These are phyloP conservation scores for Polyporus arcularius DNA, from an alignment of 768 basidiomycete species.

Conservation along the genomic window DNA sequence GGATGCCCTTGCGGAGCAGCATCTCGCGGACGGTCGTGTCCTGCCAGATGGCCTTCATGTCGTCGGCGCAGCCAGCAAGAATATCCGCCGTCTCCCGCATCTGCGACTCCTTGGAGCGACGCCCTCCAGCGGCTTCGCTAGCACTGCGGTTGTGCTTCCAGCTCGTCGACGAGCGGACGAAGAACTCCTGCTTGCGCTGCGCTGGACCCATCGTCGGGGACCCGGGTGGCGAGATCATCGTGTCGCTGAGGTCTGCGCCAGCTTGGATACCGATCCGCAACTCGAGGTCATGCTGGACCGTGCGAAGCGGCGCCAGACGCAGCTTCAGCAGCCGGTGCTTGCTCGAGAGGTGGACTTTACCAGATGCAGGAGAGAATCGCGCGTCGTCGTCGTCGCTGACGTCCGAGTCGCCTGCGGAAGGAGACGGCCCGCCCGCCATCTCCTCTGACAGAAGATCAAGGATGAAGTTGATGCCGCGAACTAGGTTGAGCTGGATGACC, in stretches of 20 bases:
- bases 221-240: slow-evolving; percentile 11
- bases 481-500: slow-evolving; percentile 79
- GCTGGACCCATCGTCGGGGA: slow-evolving; percentile 7
- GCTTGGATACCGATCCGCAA: slow-evolving; percentile 58
- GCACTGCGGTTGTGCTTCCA: slow-evolving; percentile 29
- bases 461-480: slow-evolving; percentile 68
- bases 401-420: slow-evolving; percentile 10
- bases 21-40: slow-evolving; percentile 65
- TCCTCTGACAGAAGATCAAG: slow-evolving; percentile 62
- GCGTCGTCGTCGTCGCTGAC: slow-evolving; percentile 15
- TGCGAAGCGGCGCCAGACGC: slow-evolving; percentile 57
- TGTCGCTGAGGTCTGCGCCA: slow-evolving; percentile 38
- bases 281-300: slow-evolving; percentile 62
- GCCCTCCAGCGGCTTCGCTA: slow-evolving; percentile 10
- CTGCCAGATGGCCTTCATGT: slow-evolving; percentile 70
- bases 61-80: slow-evolving; percentile 60
- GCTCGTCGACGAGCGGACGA: slow-evolving; percentile 29
- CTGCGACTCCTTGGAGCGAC: slow-evolving; percentile 14
- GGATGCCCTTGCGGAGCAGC: slow-evolving; percentile 47
- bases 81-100: slow-evolving; percentile 61
- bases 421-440: slow-evolving; percentile 37
- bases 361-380: not conserved
- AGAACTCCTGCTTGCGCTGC: slow-evolving; percentile 29
- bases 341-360: slow-evolving; percentile 48
- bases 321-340: slow-evolving; percentile 61